Percentiles rank a stretch among this genome's conserved stretches.
These are phyloP conservation scores for Fusarium sp. DNA, from an alignment of 2,329 filamentous ascomycete genomes.

Conservation along the genomic window DNA sequence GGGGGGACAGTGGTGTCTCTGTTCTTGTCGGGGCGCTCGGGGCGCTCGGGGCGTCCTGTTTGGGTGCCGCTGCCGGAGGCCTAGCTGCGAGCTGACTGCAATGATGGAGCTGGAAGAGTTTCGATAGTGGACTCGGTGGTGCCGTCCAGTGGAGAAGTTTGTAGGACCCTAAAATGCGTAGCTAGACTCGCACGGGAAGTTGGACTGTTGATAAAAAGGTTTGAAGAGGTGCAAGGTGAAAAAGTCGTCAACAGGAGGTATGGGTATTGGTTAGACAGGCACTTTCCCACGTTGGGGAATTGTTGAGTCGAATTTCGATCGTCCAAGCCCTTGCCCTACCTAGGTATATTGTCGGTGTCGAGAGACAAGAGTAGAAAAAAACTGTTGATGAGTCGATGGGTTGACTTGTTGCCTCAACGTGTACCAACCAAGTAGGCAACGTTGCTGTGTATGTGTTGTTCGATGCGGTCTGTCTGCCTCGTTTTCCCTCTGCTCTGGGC, in stretches of 20 bases:
- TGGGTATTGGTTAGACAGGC: background rate
- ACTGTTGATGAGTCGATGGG: constrained; percentile 20
- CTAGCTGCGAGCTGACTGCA: constrained; percentile 15
- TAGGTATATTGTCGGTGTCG: constrained; percentile 14
- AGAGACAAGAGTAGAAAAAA: background rate
- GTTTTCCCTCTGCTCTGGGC: constrained; percentile 17
- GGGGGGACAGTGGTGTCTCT: constrained; percentile 26
- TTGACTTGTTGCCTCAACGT: constrained; percentile 5
- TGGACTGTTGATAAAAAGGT: constrained; percentile 28
- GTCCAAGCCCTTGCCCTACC: constrained; percentile 38
- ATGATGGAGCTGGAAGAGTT: constrained; percentile 18
- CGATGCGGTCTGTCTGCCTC: constrained; percentile 31
- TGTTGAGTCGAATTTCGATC: constrained; percentile 26
- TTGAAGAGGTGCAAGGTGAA: constrained; percentile 14
- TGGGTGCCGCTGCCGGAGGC: constrained; percentile 15
- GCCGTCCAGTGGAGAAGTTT: constrained; percentile 34
- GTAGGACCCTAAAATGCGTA: constrained; percentile 36
- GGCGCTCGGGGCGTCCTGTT: constrained; percentile 21
- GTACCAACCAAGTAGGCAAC: constrained; percentile 3
- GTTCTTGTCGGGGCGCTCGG: constrained; percentile 23
- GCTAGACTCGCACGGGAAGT: constrained; percentile 28
- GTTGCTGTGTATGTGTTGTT: constrained; percentile 16
- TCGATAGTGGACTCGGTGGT: constrained; percentile 30
- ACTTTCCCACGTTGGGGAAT: constrained; percentile 33
- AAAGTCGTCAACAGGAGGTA: constrained; percentile 22